Conservation (phyloP, 2,329 filamentous ascomycete genomes). For the Calonectria pseudoturangicola region DNA sequence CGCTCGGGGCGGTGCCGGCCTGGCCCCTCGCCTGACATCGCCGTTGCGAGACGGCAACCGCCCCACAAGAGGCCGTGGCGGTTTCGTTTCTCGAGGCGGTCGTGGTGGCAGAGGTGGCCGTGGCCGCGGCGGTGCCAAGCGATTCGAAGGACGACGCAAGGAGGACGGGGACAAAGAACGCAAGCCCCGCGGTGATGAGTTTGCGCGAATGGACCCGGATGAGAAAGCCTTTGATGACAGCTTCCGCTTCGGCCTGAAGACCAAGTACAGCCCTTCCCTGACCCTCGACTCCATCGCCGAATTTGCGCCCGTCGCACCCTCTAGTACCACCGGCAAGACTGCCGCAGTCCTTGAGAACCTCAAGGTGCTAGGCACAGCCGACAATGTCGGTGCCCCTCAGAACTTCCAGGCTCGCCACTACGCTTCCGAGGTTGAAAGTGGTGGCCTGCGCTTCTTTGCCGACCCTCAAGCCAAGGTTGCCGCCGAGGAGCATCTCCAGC, state of each 20-base stretch:
- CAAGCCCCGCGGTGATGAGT: conserved; percentile 51
- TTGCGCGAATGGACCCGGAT: conserved; percentile 56
- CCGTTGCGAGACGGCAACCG: conserved; percentile 6
- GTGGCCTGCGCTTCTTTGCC: conserved; percentile 54
- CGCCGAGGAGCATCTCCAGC: conserved; percentile 57
- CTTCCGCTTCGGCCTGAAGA: conserved; percentile 59
- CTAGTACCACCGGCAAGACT: conserved; percentile 53
- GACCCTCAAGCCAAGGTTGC: conserved; percentile 53
- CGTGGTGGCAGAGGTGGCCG: conserved; percentile 38
- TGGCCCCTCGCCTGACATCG: conserved; percentile 10
- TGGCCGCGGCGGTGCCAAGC: conserved; percentile 44
- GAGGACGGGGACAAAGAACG: conserved; percentile 54
- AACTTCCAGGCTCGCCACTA: conserved; percentile 56
- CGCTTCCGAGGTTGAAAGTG: conserved; percentile 56
- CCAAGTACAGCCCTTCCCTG: conserved; percentile 59
- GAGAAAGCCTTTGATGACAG: conserved; percentile 60
- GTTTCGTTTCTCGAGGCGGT: conserved; percentile 44
- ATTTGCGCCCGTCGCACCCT: conserved; percentile 57
- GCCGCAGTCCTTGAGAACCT: conserved; percentile 62
- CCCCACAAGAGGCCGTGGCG: conserved; percentile 16
- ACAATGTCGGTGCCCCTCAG: conserved; percentile 58
- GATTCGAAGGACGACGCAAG: conserved; percentile 42
- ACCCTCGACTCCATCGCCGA: conserved; percentile 57
- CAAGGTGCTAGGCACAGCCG: conserved; percentile 59
- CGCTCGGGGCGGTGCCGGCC: conserved; percentile 3